Evolutionary conservation across 352 stramenopile genomes (phyloP), one percentile per base, ranked within the genome.

Genomic region (Elongisporangium undulatum): DNA sequence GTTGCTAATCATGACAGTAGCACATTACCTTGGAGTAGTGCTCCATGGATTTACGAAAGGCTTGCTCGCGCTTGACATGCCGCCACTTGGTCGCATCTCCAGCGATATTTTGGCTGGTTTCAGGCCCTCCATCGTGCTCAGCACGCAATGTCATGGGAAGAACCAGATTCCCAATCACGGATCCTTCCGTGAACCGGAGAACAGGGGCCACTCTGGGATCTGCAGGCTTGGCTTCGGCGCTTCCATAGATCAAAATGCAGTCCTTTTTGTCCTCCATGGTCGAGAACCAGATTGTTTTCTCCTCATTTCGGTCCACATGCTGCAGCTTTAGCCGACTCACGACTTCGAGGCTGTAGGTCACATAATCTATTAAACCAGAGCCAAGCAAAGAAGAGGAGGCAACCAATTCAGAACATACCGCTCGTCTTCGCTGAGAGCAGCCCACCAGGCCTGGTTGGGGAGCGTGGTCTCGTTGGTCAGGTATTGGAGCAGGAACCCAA

Each of bases 401-500:
- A 64, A 49, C 7, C 5, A 48, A 53, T 6, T 34, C 21, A 38
- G 20, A 7, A 49, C 38, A 10, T 63, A 81, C 72, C 70, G 72
- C 49, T 79, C 70, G 12, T 56, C n/a, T 29, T 65, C 62, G 8
- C 68, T 62, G n/a, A 82, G 67, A 10, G 61, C 61, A 15, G 52
- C 53, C 72, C 72, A 81, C 72, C 72, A 81, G 39, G 61, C 49
- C 50, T 82, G 72, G 29, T 75, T 66, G 8, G 54, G 61, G 22
- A 79, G 59, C 20, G 69, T 82, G 2, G 72, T 79, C 48, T 82
- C 69, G 49, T 75, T 67, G 12, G 54, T 21, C 23, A 82, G 63
- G 24, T 82, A 82, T 51, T 72, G 68, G 45, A 82, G 55, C n/a
- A 82, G 68, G 55, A 75, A 82, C 52, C 72, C 71, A 2, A 77